Percentiles rank a stretch among this genome's conserved stretches.
Conservation (phyloP, 129 eudicot genomes). For the Saussurea involucrata region DNA sequence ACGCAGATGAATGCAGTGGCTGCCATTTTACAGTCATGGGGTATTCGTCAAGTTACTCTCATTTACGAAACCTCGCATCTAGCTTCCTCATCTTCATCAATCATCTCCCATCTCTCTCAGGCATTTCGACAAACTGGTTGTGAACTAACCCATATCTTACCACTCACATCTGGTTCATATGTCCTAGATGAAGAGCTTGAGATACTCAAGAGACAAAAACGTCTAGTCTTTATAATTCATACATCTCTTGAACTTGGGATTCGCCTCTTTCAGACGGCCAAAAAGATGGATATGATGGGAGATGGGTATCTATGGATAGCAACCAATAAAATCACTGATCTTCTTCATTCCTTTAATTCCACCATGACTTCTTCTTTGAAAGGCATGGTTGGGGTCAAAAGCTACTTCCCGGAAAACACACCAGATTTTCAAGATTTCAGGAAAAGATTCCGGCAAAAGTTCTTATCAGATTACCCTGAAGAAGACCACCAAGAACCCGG, state of each 20-base stretch:
- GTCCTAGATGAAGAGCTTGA: slow-evolving; percentile 32
- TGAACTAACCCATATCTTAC: slow-evolving; percentile 27
- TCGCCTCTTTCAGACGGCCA: slow-evolving; percentile 41
- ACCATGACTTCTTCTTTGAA: slow-evolving; percentile 40
- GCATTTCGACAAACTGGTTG: slow-evolving; percentile 30
- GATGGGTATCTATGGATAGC: slow-evolving; percentile 62
- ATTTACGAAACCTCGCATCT: slow-evolving; percentile 31
- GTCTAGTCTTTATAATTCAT: slow-evolving; percentile 52
- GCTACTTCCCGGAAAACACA: slow-evolving; percentile 27
- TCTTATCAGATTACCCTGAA: slow-evolving; percentile 19
- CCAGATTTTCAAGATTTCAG: slow-evolving; percentile 26
- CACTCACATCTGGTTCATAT: slow-evolving; percentile 27
- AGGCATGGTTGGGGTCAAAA: slow-evolving; percentile 62
- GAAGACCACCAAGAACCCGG: slow-evolving; percentile 31
- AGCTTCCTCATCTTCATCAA: neutral
- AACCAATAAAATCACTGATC: slow-evolving; percentile 37
- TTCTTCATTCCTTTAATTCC: slow-evolving; percentile 35
- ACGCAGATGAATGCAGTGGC: slow-evolving; percentile 50
- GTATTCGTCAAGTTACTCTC: slow-evolving; percentile 17
- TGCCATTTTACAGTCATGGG: slow-evolving; percentile 37
- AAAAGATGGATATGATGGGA: slow-evolving; percentile 42
- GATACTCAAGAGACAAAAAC: slow-evolving; percentile 32
- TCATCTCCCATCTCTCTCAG: slow-evolving; percentile 19
- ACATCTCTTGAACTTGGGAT: slow-evolving; percentile 34
- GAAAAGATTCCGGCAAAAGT: slow-evolving; percentile 3